Base-by-base conservation (phyloP, 768 basidiomycete genomes). In the Lentinus tigrinus region DNA sequence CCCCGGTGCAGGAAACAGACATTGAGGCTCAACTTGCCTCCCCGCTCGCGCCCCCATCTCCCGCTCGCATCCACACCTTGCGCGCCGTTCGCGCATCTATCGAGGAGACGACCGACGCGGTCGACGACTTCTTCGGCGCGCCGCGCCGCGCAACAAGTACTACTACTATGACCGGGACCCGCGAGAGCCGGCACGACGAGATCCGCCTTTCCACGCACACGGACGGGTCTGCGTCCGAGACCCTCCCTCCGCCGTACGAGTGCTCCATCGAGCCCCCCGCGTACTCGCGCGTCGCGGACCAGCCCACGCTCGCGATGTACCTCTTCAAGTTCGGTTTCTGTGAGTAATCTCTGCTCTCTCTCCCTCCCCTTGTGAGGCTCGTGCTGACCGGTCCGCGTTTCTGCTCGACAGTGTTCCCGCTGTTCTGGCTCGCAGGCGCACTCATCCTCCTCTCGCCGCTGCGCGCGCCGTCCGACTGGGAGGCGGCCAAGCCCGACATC, bases 311-410 rank as follows among this genome's bases (percentile, higher is more conserved):
- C 55, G 79, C 79, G 1, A 73, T 69, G 67, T 76, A 77, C 61
- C 71, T 81, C 39, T 82, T 81, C 73, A 78, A 74, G 60, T 78
- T 75, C 27, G 81, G 81, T 23, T 81, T 81, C 65, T 26, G 81
- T 82, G 59, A 67, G 81, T n/a, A n/a, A n/a, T 74, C 39, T 60
- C 44, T 11, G 48, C 9, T n/a, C 39, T 38, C 5, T 47, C 6
- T 16, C n/a, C 38, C 16, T 28, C 26, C 8, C 1, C 4, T 4
- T 19, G 19, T 9, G 49, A 43, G 42, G 17, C 37, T 34, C 24
- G 7, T 14, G 5, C 36, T 50, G 54, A 36, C 56, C 55, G 51
- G 28, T 36, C 10, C 19, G 56, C 51, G 34, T 47, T 27, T 56
- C 37, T 52, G 49, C 21, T 57, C 23, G 51, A 28, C 60, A 79